Base-by-base conservation (phyloP, 345 rosid genomes). In the Bretschneidera sinensis region DNA sequence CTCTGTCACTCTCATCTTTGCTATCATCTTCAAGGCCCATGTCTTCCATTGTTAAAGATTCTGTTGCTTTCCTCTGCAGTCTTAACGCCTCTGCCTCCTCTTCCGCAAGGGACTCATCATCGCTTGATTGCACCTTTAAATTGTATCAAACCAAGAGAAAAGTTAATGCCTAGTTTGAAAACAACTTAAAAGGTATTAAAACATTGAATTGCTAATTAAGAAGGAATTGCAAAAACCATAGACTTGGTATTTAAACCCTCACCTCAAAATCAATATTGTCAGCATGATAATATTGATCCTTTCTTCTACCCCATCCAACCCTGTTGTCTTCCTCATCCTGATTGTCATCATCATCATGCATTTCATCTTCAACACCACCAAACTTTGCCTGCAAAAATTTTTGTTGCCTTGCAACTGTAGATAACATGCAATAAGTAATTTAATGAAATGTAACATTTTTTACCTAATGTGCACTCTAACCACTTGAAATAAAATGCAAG, bases 351-450 rank as follows among this genome's bases (percentile, higher is more conserved):
- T 78, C 85, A 55, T 80, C 85, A 45, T 71, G 67, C 86, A 85
- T 73, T 69, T 85, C 95, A 43, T 87, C 91, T 31, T 87, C 95
- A 66, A 66, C 78, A 54, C 77, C 85, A 33, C 97, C 97, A 80
- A 68, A 74, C 78, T 79, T 87, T 39, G 78, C 72, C 60, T 55
- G 68, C 21, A 84, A 60, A 74, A 62, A 78, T 58, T 85, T 89
- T 43, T 77, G 80, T 59, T 85, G 94, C 83, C 77, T 83, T 33
- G 54, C 70, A 76, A 92, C 97, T 89, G 66, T 67, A 76, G 51
- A 51, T 50, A 52, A 62, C 0, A 64, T 11, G 17, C 21, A 67
- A 18, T 2, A 52, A 47, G 55, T 24, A 18, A 47, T 22, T 21
- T 13, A 35, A 9, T 21, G 7, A 61, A 59, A 45, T 45, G 33